Conservation (phyloP, 768 basidiomycete species). For the Agrocybe chaxingu region DNA sequence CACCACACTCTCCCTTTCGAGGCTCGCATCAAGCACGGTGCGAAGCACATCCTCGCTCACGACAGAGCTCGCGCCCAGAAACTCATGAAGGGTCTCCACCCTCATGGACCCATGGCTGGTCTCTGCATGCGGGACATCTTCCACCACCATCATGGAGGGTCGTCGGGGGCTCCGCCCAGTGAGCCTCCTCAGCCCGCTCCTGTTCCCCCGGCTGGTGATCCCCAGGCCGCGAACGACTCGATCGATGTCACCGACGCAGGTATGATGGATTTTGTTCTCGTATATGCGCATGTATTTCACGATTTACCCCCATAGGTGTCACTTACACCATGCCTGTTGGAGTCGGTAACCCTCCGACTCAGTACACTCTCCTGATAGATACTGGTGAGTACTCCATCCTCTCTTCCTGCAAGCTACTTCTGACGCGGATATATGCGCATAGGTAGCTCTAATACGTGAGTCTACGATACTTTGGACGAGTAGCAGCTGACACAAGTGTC, state of each 20-base stretch:
- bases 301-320: constrained; percentile 24
- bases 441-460: constrained; percentile 34
- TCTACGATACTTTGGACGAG: not conserved
- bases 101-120: constrained; percentile 47
- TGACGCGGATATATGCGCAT: constrained; percentile 2
- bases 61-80: constrained; percentile 55
- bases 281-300: not conserved
- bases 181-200: constrained; percentile 10
- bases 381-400: constrained; percentile 35
- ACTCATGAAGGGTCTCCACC: constrained; percentile 49
- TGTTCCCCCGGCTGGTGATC: constrained; percentile 17
- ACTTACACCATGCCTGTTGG: constrained; percentile 52
- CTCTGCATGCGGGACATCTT: constrained; percentile 6
- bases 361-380: constrained; percentile 54
- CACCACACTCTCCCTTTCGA: constrained; percentile 42
- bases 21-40: constrained; percentile 40
- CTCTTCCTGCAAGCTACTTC: not conserved
- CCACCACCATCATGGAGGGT: constrained; percentile 12
- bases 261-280: constrained; percentile 13
- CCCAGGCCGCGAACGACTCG: constrained; percentile 24
- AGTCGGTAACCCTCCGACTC: constrained; percentile 47
- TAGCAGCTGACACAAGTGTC: not conserved
- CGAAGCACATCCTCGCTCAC: constrained; percentile 46
- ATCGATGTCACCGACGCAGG: constrained; percentile 59
- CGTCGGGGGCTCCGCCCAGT: constrained; percentile 6